phyloP scores from a whole-genome alignment of 495 filamentous ascomycete species.

The Cairneyella variabilis region DNA sequence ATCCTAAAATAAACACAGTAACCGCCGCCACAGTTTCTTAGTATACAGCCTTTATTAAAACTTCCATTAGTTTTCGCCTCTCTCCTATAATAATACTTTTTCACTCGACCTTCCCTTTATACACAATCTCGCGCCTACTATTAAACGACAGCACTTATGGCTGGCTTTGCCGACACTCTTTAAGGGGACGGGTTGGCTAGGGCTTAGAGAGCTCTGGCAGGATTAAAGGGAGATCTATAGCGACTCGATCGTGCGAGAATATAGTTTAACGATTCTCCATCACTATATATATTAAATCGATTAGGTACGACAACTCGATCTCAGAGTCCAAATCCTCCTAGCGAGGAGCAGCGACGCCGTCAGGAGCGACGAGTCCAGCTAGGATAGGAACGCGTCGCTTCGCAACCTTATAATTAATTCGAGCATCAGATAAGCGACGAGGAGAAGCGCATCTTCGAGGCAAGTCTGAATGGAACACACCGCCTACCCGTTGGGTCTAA shows the following conservation, averaged over 20 bases:
- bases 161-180: slow-evolving; percentile 6
- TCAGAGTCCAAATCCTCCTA: slow-evolving; percentile 14
- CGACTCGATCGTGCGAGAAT: slow-evolving; percentile 14
- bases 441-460: slow-evolving; percentile 10
- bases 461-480: slow-evolving; percentile 1
- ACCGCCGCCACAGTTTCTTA: neutral
- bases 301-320: slow-evolving; percentile 16
- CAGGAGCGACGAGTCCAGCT: slow-evolving; percentile 11
- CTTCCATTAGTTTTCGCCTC: neutral
- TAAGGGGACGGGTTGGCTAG: slow-evolving; percentile 3
- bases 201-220: slow-evolving; percentile 5
- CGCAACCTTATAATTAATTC: slow-evolving; percentile 5
- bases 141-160: slow-evolving; percentile 4
- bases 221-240: slow-evolving; percentile 5
- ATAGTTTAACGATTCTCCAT: slow-evolving; percentile 13
- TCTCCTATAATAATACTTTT: neutral
- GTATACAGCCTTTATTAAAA: neutral
- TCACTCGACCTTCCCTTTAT: neutral
- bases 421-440: neutral
- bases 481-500: neutral
- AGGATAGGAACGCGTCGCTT: neutral
- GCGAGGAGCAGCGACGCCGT: slow-evolving; percentile 8
- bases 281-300: slow-evolving; percentile 11
- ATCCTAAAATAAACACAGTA: slow-evolving; percentile 1
- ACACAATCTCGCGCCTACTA: neutral